phyloP scores from a whole-genome alignment of 2,329 filamentous ascomycete genomes.

The Xylaria sp. region DNA sequence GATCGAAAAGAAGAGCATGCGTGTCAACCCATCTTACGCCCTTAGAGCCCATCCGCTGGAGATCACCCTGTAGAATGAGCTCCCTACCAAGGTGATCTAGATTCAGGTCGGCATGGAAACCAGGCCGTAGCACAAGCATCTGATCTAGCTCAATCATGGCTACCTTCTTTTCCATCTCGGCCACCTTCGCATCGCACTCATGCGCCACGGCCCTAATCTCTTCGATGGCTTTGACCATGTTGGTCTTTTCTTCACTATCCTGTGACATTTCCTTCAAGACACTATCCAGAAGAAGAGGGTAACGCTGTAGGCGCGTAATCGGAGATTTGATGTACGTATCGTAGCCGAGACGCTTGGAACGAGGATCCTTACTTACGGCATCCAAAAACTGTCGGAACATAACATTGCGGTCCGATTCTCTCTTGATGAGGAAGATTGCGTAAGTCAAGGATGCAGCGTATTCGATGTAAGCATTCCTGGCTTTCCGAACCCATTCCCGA shows the following conservation, averaged over 20 bases:
- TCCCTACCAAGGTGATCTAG: constrained; percentile 93
- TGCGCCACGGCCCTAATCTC: constrained; percentile 89
- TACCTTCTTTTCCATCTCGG: constrained; percentile 90
- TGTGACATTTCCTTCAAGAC: constrained; percentile 82
- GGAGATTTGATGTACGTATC: constrained; percentile 93
- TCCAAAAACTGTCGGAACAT: constrained; percentile 88
- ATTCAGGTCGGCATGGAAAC: constrained; percentile 88
- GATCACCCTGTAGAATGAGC: constrained; percentile 84
- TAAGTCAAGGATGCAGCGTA: constrained; percentile 89
- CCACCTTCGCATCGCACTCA: constrained; percentile 91
- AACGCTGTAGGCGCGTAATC: constrained; percentile 90
- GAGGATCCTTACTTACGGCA: constrained; percentile 75
- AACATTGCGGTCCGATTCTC: constrained; percentile 83
- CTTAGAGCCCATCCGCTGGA: constrained; percentile 86
- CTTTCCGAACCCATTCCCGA: constrained; percentile 97
- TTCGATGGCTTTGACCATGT: constrained; percentile 81
- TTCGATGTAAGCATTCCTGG: constrained; percentile 84
- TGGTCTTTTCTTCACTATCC: constrained; percentile 89
- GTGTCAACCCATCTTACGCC: constrained; percentile 94
- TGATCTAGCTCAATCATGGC: constrained; percentile 82
- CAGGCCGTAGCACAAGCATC: constrained; percentile 84
- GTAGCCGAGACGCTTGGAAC: constrained; percentile 86
- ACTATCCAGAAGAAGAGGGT: constrained; percentile 80
- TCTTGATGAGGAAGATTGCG: constrained; percentile 81
- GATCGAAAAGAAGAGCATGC: constrained; percentile 91